phyloP scores from a whole-genome alignment of 2,329 filamentous ascomycete genomes.

The Fusarium beomiforme region DNA sequence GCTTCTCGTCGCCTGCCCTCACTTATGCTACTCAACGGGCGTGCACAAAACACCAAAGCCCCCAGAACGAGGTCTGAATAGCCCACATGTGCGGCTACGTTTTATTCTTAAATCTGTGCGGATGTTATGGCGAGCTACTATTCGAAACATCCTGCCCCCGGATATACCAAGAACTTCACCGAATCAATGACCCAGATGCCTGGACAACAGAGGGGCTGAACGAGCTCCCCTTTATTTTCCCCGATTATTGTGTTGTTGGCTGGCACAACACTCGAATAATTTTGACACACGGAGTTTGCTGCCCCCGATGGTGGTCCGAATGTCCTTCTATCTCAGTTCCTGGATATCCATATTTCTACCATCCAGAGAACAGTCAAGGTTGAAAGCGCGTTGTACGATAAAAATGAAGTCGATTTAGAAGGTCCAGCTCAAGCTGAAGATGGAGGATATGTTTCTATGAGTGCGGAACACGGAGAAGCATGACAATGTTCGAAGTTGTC shows the following conservation, averaged over 20 bases:
- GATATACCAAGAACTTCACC: conserved; percentile 40
- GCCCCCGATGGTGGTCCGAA: conserved; percentile 27
- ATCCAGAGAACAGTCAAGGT: neutral
- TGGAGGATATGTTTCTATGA: neutral
- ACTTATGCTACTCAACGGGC: conserved; percentile 19
- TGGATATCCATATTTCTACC: conserved; percentile 24
- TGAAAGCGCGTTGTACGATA: conserved; percentile 9
- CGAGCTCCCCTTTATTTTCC: conserved; percentile 40
- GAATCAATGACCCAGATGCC: conserved; percentile 43
- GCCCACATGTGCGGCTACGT: conserved; percentile 45
- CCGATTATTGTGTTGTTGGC: conserved; percentile 37
- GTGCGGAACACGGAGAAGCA: neutral
- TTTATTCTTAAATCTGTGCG: conserved; percentile 41
- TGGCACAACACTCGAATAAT: conserved; percentile 41
- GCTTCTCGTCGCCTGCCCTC: conserved; percentile 3
- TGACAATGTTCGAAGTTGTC: neutral
- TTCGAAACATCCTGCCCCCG: conserved; percentile 37
- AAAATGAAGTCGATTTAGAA: conserved; percentile 7
- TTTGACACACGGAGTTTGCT: conserved; percentile 25
- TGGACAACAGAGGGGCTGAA: conserved; percentile 36
- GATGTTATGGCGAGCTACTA: conserved; percentile 40
- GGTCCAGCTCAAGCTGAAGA: conserved; percentile 20
- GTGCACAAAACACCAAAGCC: conserved; percentile 16
- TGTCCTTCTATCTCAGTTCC: conserved; percentile 25
- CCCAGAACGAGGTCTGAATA: neutral